Conservation (phyloP, 371 early-diverging fungal genomes). For the Saksenaea oblongispora region DNA sequence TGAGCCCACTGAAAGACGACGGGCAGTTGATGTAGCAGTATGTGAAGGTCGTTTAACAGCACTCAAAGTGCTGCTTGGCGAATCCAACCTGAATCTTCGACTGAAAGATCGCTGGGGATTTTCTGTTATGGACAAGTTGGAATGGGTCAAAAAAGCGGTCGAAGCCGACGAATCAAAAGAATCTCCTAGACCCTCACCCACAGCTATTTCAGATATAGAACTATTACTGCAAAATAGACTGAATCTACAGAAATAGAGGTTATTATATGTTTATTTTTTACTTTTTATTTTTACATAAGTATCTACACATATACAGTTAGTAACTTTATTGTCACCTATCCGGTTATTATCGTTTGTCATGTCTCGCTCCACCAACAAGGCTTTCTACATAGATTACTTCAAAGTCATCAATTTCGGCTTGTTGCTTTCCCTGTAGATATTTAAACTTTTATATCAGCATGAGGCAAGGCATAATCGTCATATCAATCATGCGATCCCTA, state of each 20-base stretch:
- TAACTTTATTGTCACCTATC: too few relatives aligned
- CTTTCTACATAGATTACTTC: too few relatives aligned
- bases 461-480: too few relatives aligned
- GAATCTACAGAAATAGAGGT: background rate
- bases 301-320: background rate
- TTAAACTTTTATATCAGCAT: too few relatives aligned
- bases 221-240: background rate
- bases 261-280: background rate
- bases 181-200: background rate
- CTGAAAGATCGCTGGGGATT: constrained; percentile 40
- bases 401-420: too few relatives aligned
- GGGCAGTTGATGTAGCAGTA: constrained; percentile 42
- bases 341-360: too few relatives aligned
- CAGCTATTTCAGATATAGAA: background rate
- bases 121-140: constrained; percentile 28
- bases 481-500: too few relatives aligned
- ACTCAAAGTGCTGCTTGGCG: constrained; percentile 34
- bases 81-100: constrained; percentile 20
- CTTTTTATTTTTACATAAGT: background rate
- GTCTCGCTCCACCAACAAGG: too few relatives aligned
- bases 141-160: constrained; percentile 12
- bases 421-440: too few relatives aligned
- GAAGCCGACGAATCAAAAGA: background rate
- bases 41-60: constrained; percentile 32
- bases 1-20: constrained; percentile 42